Base-by-base conservation (phyloP, 106 monocot genomes). In the Platanthera guangdongensis region DNA sequence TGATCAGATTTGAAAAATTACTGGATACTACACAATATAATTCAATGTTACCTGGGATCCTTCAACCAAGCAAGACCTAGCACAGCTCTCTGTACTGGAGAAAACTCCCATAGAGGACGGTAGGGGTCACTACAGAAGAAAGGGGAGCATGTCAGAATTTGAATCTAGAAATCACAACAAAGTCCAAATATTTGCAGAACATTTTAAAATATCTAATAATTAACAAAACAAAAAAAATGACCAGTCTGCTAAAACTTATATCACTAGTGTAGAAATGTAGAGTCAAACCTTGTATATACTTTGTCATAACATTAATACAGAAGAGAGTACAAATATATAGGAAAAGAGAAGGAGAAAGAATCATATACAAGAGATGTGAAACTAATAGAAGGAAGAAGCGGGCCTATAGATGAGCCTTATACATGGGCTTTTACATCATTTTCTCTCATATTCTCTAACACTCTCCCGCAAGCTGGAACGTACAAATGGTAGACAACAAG, bases 1-100 rank as follows among this genome's bases (percentile, higher is more conserved):
- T 32, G 32, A 2, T 54, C 9, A 62, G 21, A 62, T 62, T 62
- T 62, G n/a, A 21, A n/a, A 62, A 62, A 62, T 54, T 19, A 62
- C 62, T 19, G 5, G n/a, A 19, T 19, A 19, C n/a, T 11, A 30
- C 30, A 30, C 10, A 59, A 11, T 15, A 13, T 51, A 72, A 72
- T 21, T 72, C 0, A 10, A 72, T 12, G 50, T 84, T 86, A 95
- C 95, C 92, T 89, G 21, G 86, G 86, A 63, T 92, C 69, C 50
- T 81, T 80, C 64, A 92, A n/a, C 95, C 95, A 95, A 74, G 89
- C 89, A 54, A 95, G 22, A 78, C 89, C 82, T 69, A 95, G 71
- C 57, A 95, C 82, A 32, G 83, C 71, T 82, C 78, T 85, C 80
- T 84, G 86, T 49, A 86, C 79, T 52, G 85, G 87, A 81, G 78